Evolutionary conservation across 306 rosid genomes (phyloP), one percentile per base, ranked within the genome.

Genomic region (Urtica urens): DNA sequence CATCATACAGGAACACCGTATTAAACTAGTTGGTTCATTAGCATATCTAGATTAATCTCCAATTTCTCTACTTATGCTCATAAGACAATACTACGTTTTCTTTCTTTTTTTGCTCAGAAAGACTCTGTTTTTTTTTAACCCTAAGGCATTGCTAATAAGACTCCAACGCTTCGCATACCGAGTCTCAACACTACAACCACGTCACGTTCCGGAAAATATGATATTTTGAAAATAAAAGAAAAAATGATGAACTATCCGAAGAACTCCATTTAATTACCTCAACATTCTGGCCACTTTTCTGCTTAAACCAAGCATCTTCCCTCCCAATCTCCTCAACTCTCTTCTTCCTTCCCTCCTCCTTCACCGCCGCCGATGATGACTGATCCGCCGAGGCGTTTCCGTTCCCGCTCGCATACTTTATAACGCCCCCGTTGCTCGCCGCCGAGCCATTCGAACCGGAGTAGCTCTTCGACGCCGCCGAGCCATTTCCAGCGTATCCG

Each of bases 281-380:
- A 44, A 69, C 65, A 3, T 56, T 59, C 20, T 66, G 62, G 23
- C 46, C 35, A 35, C 56, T 83, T 3, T 48, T 55, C 35, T 23
- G 66, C 64, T 85, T 90, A 46, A 90, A 90, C 99, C 99, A 90
- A 0, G 94, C 99, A 0, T 90, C 95, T 66, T 90, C 95, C 62
- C 71, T 90, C 3, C 99, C 99, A 73, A 90, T 82, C 54, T 90
- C 94, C 78, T 90, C 99, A 60, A 90, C 48, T 64, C 80, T 85
- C 65, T 53, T 90, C 95, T 75, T 73, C 82, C 99, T 79, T 26
- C 82, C 95, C 54, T 72, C 82, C 76, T 90, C 95, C 54, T 31
- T 68, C 51, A 34, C 28, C 34, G 10, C 49, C 50, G 46, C 59
- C 29, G 30, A 28, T 45, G 14, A 25, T 24, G 24, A 2, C 49